Evolutionary conservation across 163 green algal genomes (phyloP), one percentile per base, ranked within the genome.

Genomic region (Scenedesmus sp.): DNA sequence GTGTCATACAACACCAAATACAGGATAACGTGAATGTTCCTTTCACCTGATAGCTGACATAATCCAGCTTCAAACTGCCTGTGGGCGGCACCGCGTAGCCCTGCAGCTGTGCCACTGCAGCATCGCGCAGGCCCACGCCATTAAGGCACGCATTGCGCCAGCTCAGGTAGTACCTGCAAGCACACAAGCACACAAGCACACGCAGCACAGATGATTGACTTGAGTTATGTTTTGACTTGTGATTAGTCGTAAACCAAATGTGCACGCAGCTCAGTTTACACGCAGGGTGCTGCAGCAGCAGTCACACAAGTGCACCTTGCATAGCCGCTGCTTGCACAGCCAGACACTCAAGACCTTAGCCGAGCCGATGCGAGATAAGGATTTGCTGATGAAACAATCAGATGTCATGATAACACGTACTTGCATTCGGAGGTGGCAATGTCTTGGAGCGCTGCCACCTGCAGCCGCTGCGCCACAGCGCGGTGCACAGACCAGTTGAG

Each of bases 71-170:
- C n/a, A 96, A 89, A 1, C 86, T 94, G 20, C 94, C 94, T 2
- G 83, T 73, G 13, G 23, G 16, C 2, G 94, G 94, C 60, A 96
- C 90, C 4, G 92, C 93, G 84, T 91, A 96, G 16, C 89, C 74
- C 64, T 94, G 89, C 79, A 96, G 86, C 88, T 82, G 91, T 7
- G 57, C 81, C 4, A 96, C 73, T 1, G 92, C 94, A 23, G 86
- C 86, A 9, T 86, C 82, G 8, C 62, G 73, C 15, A 96, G 86
- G 23, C 87, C 70, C 56, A 85, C 54, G 12, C 94, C 92, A 73
- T 95, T 94, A 10, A 95, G 82, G 46, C 89, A 92, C 0, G 94
- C 92, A 57, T 95, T 96, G 76, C 92, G 89, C 94, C 94, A 96
- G 84, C 94, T 94, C 59, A 95, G 54, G 84, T 91, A 95, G 91